Evolutionary conservation across 116 monocot genomes (phyloP).

Genomic region (Phalaenopsis hybrid): DNA sequence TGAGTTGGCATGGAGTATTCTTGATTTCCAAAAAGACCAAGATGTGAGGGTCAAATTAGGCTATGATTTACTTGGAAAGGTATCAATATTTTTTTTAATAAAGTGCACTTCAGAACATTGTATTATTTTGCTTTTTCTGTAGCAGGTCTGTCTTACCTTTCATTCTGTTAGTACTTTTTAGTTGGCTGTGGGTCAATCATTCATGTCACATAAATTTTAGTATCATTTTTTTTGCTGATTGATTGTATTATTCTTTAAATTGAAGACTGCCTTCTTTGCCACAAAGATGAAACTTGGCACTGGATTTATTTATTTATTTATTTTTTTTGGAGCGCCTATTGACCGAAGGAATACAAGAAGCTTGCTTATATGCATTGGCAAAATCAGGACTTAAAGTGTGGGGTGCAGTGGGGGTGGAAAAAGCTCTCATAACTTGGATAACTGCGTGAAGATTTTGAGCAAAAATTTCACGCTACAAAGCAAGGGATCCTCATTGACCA

Average conservation of each 20-base stretch:
- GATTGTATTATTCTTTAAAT: background rate
- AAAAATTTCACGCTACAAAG: background rate
- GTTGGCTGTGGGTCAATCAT: background rate
- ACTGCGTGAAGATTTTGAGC: background rate
- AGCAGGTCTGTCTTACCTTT: background rate
- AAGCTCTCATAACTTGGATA: background rate
- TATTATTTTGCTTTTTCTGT: background rate
- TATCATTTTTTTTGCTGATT: background rate
- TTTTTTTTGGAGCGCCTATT: background rate
- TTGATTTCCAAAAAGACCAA: constrained; percentile 75
- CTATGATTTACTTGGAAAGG: constrained; percentile 62
- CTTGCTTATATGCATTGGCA: background rate
- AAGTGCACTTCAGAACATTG: background rate
- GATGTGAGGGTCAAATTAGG: constrained; percentile 83
- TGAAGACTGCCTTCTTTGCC: background rate
- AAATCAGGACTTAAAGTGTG: background rate
- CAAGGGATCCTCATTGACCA: background rate
- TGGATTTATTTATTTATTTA: background rate
- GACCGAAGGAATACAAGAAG: background rate
- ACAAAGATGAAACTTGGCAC: background rate
- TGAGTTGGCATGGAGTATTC: constrained; percentile 70
- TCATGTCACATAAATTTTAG: background rate
- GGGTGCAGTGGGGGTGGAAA: background rate
- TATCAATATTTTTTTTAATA: constrained; percentile 17
- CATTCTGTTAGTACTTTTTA: background rate